phyloP scores from a whole-genome alignment of 2,329 filamentous ascomycete genomes.

The Pseudogymnoascus sp. region DNA sequence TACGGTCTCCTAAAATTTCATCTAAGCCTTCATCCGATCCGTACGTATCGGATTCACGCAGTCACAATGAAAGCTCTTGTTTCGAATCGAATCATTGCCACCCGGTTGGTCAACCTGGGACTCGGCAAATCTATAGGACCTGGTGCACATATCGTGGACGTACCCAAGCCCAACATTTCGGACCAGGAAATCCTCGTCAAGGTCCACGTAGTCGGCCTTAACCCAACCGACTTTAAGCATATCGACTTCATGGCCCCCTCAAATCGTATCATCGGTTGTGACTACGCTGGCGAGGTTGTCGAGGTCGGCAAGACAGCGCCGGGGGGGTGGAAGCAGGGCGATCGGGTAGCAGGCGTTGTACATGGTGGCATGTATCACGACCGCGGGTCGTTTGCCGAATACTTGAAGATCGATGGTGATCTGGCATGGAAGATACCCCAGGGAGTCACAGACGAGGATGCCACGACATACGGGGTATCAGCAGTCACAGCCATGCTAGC shows the following conservation, averaged over 20 bases:
- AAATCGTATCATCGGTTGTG: slow-evolving; percentile 32
- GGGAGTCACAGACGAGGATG: slow-evolving; percentile 18
- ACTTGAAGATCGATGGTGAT: slow-evolving; percentile 11
- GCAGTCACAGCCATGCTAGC: slow-evolving; percentile 25
- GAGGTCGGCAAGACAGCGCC: slow-evolving; percentile 34
- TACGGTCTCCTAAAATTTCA: not conserved
- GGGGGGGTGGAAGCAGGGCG: slow-evolving; percentile 38
- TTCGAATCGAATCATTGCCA: slow-evolving; percentile 9
- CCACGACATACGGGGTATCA: slow-evolving; percentile 30
- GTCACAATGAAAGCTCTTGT: slow-evolving; percentile 14
- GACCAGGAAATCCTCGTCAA: slow-evolving; percentile 27
- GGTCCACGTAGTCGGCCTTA: slow-evolving; percentile 22
- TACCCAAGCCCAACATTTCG: slow-evolving; percentile 22
- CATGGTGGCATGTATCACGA: slow-evolving; percentile 21
- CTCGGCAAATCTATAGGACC: slow-evolving; percentile 11
- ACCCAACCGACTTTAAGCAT: slow-evolving; percentile 29
- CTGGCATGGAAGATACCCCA: slow-evolving; percentile 23
- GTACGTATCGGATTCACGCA: not conserved
- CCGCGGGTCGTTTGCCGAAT: slow-evolving; percentile 15
- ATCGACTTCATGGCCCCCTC: slow-evolving; percentile 19
- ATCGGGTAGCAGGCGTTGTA: slow-evolving; percentile 37
- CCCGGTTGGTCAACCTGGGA: slow-evolving; percentile 9
- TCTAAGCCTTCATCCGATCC: not conserved
- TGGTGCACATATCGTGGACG: not conserved
- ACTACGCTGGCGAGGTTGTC: slow-evolving; percentile 41